These are phyloP conservation scores for Papilionanthe hybrid DNA, from an alignment of 116 monocot species.

Conservation along the genomic window DNA sequence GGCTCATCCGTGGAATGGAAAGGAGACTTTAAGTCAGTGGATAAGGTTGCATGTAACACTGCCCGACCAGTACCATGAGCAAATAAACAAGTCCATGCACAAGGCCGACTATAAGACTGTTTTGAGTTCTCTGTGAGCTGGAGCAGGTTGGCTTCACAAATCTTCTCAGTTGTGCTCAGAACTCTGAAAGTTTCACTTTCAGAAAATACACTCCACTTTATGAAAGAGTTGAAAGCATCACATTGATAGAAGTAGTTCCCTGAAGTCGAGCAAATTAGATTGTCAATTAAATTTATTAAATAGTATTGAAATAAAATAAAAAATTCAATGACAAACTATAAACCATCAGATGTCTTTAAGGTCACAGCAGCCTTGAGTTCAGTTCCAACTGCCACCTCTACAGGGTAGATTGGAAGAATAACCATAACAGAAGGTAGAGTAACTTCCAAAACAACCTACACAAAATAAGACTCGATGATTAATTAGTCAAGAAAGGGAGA, in stretches of 20 bases:
- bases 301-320: constrained; percentile 7
- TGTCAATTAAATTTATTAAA: not conserved
- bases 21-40: constrained; percentile 34
- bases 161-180: constrained; percentile 25
- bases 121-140: constrained; percentile 13
- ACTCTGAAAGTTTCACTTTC: constrained; percentile 59
- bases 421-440: constrained; percentile 62
- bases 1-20: constrained; percentile 28
- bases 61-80: constrained; percentile 65
- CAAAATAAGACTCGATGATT: not conserved
- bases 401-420: constrained; percentile 66
- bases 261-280: constrained; percentile 23
- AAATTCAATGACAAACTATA: constrained; percentile 14
- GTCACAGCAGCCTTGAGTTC: constrained; percentile 63
- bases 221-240: constrained; percentile 58
- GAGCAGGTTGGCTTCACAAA: constrained; percentile 10
- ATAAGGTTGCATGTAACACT: constrained; percentile 57
- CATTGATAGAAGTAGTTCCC: constrained; percentile 61
- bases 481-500: not conserved
- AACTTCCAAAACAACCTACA: constrained; percentile 71
- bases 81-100: constrained; percentile 66
- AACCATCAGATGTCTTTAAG: constrained; percentile 66
- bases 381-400: constrained; percentile 64
- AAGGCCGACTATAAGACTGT: constrained; percentile 24
- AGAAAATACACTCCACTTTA: constrained; percentile 71